These are phyloP conservation scores for Naematelia aurantialba DNA, from an alignment of 768 basidiomycete species.

Conservation along the genomic window DNA sequence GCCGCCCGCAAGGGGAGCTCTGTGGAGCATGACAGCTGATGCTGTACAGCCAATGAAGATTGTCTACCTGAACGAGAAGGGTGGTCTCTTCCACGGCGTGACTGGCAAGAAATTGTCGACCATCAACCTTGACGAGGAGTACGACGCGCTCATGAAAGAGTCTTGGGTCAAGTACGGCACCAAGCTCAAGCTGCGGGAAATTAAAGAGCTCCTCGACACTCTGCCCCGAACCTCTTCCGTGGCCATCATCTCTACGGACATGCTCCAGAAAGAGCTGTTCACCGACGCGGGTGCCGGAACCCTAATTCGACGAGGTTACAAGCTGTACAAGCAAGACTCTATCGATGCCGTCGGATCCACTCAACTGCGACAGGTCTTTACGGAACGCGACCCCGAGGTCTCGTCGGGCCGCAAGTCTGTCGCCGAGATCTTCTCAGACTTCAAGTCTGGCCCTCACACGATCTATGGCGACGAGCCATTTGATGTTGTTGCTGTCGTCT, in stretches of 20 bases:
- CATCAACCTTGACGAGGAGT: slow-evolving; percentile 99
- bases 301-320: slow-evolving; percentile 96
- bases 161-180: slow-evolving; percentile 99
- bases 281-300: slow-evolving; percentile 98
- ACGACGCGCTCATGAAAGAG: slow-evolving; percentile 92
- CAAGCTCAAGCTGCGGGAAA: slow-evolving; percentile 97
- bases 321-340: slow-evolving; percentile 81
- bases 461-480: slow-evolving; percentile 98
- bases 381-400: slow-evolving; percentile 92
- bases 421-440: slow-evolving; percentile 74
- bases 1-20: too few species aligned
- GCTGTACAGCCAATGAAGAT: slow-evolving; percentile 78
- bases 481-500: slow-evolving; percentile 89
- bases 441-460: slow-evolving; percentile 79
- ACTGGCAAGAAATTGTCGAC: slow-evolving; percentile 93
- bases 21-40: too few species aligned
- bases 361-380: slow-evolving; percentile 87
- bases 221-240: slow-evolving; percentile 97
- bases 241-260: slow-evolving; percentile 89
- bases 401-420: slow-evolving; percentile 76
- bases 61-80: slow-evolving; percentile 96
- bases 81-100: slow-evolving; percentile 94
- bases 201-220: slow-evolving; percentile 97
- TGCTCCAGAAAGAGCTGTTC: slow-evolving; percentile 95
- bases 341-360: slow-evolving; percentile 85